These are phyloP conservation scores for Microdochium trichocladiopsis DNA, from an alignment of 2,329 filamentous ascomycete genomes.

Conservation along the genomic window DNA sequence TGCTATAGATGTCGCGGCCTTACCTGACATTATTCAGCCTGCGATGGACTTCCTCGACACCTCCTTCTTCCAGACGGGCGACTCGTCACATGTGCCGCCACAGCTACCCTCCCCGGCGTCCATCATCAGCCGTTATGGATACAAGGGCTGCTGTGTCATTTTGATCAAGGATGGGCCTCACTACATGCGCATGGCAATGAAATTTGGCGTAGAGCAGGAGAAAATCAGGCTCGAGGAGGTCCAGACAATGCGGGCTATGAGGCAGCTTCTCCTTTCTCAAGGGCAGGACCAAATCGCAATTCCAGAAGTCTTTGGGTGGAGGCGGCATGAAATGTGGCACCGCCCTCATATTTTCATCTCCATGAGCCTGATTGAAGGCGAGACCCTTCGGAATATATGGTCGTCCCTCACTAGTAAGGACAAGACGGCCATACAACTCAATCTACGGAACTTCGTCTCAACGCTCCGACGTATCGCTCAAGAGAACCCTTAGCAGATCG, in stretches of 20 bases:
- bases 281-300: constrained; percentile 4
- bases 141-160: background rate
- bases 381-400: constrained; percentile 10
- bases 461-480: background rate
- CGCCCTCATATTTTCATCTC: constrained; percentile 6
- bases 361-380: constrained; percentile 5
- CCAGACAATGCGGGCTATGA: constrained; percentile 5
- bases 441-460: constrained; percentile 6
- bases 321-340: background rate
- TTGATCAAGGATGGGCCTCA: background rate
- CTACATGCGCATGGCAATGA: background rate
- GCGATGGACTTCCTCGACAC: constrained; percentile 2
- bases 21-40: background rate
- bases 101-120: background rate
- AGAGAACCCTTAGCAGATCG: constrained; percentile 1
- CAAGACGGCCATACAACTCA: constrained; percentile 13
- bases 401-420: constrained; percentile 7
- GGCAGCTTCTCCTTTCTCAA: constrained; percentile 3
- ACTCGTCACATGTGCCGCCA: background rate
- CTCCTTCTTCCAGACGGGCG: background rate
- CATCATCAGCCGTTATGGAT: background rate
- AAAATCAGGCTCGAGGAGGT: constrained; percentile 5
- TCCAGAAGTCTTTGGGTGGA: constrained; percentile 7
- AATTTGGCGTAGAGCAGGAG: background rate
- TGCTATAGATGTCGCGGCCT: background rate